phyloP scores from a whole-genome alignment of 1,139 yeast genomes.

The Debaryomyces sp. region DNA sequence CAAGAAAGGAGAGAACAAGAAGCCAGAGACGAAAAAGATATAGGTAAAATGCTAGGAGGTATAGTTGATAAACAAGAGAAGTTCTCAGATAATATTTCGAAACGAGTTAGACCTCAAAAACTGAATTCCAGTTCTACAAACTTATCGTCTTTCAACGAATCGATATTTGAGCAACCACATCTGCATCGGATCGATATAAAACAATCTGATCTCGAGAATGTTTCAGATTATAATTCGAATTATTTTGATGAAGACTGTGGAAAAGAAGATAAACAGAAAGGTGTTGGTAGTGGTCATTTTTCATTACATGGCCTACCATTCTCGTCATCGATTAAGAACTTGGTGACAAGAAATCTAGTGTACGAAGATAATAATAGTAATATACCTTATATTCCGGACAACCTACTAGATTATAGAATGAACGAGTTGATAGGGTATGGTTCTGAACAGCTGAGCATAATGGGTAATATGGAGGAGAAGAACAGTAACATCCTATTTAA shows the following conservation, averaged over 20 bases:
- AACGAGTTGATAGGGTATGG: conserved; percentile 8
- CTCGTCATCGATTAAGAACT: conserved; percentile 15
- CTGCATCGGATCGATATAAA: conserved; percentile 6
- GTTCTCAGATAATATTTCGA: neutral
- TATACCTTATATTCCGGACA: neutral
- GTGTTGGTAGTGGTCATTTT: conserved; percentile 5
- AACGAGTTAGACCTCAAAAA: neutral
- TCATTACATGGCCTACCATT: conserved; percentile 24
- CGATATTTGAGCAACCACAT: conserved; percentile 4
- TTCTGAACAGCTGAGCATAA: neutral
- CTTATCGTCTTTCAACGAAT: conserved; percentile 4
- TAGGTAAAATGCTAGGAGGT: neutral
- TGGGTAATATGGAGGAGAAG: neutral
- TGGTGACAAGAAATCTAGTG: conserved; percentile 11
- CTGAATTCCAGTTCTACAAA: conserved; percentile 1
- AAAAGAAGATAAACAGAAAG: neutral
- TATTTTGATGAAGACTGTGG: conserved; percentile 3
- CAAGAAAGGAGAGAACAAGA: neutral
- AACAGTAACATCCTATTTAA: neutral
- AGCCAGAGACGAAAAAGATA: neutral
- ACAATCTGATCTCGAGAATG: conserved; percentile 9
- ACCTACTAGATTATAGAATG: neutral
- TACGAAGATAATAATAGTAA: conserved; percentile 5
- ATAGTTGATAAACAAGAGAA: neutral
- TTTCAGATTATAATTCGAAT: conserved; percentile 7